These are phyloP conservation scores for Trypanosoma brucei DNA, from an alignment of 208 protist species.

Conservation along the genomic window DNA sequence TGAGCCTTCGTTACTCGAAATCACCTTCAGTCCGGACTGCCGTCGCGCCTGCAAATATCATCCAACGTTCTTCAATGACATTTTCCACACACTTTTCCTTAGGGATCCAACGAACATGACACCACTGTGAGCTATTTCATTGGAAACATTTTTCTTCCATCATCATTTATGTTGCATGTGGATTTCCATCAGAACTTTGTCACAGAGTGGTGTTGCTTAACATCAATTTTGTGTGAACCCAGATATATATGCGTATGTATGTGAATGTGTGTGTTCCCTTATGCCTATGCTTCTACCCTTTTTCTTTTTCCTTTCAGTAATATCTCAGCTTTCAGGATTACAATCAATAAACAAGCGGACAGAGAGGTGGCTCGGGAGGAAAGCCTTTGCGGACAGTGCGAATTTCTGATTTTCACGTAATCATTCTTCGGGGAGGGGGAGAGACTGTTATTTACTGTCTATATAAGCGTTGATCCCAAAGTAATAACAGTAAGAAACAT, in stretches of 20 bases:
- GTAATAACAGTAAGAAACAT: too few relatives aligned
- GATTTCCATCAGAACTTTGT: too few relatives aligned
- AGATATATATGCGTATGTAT: too few relatives aligned
- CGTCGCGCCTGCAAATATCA: conserved; percentile 24
- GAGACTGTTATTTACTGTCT: too few relatives aligned
- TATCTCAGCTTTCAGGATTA: too few relatives aligned
- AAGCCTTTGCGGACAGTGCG: conserved; percentile 9
- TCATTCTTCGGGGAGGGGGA: not conserved
- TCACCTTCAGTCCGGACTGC: conserved; percentile 36
- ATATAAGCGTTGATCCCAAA: too few relatives aligned
- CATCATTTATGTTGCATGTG: too few relatives aligned
- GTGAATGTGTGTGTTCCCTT: not conserved
- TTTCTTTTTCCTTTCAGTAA: not conserved
- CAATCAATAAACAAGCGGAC: too few relatives aligned
- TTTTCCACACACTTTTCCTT: conserved; percentile 35
- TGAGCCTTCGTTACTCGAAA: conserved; percentile 29
- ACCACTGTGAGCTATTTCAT: conserved; percentile 13
- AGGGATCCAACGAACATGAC: conserved; percentile 22
- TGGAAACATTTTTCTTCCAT: too few relatives aligned
- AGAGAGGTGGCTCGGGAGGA: not conserved
- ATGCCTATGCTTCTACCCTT: not conserved
- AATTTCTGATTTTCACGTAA: conserved; percentile 27
- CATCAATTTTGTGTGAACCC: too few relatives aligned
- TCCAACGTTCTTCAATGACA: conserved; percentile 25
- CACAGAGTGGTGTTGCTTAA: too few relatives aligned